Evolutionary conservation across 106 monocot species (phyloP).

Genomic region (Dioscorea dumetorum): DNA sequence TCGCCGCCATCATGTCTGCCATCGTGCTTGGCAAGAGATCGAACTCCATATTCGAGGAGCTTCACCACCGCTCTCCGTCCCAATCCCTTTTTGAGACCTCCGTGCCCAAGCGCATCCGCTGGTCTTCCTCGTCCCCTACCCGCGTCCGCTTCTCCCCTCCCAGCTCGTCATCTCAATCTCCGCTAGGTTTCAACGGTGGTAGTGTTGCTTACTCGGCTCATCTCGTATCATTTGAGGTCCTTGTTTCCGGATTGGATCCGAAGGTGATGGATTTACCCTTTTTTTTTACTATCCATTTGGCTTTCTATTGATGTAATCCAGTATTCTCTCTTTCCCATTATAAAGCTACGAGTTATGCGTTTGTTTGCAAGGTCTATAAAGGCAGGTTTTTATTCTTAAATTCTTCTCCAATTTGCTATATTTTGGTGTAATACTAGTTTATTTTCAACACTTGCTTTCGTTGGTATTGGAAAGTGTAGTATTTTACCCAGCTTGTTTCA

Average conservation of each 20-base stretch:
- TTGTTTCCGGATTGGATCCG: constrained; percentile 41
- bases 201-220: background rate
- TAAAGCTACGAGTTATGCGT: background rate
- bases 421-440: no score
- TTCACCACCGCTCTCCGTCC: constrained; percentile 18
- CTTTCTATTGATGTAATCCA: background rate
- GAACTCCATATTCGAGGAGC: constrained; percentile 44
- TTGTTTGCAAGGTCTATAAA: no score
- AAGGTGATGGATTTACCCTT: constrained; percentile 22
- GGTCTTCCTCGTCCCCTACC: constrained; percentile 5
- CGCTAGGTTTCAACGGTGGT: background rate
- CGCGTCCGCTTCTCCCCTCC: constrained; percentile 5
- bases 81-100: background rate
- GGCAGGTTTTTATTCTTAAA: no score
- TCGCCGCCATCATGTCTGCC: constrained; percentile 24
- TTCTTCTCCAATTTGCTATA: no score
- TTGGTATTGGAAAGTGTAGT: no score
- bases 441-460: no score
- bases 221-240: constrained; percentile 25
- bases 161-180: background rate
- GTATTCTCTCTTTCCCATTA: background rate
- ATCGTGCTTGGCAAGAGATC: constrained; percentile 50
- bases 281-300: background rate
- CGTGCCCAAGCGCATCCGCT: constrained; percentile 33
- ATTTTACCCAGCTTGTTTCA: no score